These are phyloP conservation scores for Melampsora americana DNA, from an alignment of 1,284 basidiomycete genomes.

Conservation along the genomic window DNA sequence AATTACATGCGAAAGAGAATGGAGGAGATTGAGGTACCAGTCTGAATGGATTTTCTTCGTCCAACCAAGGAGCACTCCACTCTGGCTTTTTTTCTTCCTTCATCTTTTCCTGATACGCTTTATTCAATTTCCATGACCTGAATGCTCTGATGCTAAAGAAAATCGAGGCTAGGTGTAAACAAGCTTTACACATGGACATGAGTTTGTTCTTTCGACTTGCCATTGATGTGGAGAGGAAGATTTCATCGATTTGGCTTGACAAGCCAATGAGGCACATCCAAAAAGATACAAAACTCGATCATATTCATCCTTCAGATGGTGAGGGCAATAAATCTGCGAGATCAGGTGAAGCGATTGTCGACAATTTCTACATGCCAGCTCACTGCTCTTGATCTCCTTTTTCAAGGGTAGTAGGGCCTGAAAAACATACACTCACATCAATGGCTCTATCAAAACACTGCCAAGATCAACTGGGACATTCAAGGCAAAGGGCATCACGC, in stretches of 20 bases:
- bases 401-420: slow-evolving; percentile 8
- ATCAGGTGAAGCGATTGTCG: slow-evolving; percentile 6
- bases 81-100: not conserved
- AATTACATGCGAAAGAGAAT: not conserved
- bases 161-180: not conserved
- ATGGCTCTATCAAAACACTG: not conserved
- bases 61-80: not conserved
- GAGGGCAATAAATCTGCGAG: slow-evolving; percentile 16
- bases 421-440: not conserved
- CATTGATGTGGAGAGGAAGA: not conserved
- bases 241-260: not conserved
- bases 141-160: not conserved
- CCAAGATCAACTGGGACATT: not conserved
- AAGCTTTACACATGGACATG: not conserved
- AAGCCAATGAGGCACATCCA: slow-evolving; percentile 1
- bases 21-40: not conserved
- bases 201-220: not conserved
- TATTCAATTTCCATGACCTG: not conserved
- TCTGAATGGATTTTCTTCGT: too few species aligned
- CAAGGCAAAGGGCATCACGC: not conserved
- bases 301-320: not conserved
- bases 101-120: not conserved
- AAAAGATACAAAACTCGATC: slow-evolving; percentile 20
- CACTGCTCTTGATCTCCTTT: not conserved
- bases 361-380: slow-evolving; percentile 6